Base-by-base conservation (phyloP, 768 basidiomycete species). In the Candolleomyces aberdarensis region DNA sequence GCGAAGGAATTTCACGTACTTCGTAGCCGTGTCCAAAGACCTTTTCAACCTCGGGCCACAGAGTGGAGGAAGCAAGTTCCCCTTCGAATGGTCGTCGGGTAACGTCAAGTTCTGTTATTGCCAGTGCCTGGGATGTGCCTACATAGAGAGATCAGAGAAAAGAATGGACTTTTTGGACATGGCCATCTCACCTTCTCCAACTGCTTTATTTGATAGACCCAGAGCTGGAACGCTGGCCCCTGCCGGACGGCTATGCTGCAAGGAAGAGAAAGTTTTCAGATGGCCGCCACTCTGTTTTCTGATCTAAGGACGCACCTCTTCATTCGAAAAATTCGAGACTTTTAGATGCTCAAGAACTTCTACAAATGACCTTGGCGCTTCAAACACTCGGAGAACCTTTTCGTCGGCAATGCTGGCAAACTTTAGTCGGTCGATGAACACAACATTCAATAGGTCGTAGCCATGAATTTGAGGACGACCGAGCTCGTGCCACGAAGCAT, bases 1-100 rank as follows among this genome's bases (percentile, higher is more conserved):
- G 47, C 20, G 43, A 17, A 22, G n/a, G 51, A 15, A 20, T 15
- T 11, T 19, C n/a, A 51, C 75, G 56, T 62, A 90, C 94, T 83
- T 99, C 97, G 67, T 98, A 98, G 46, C 96, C 95, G 72, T 98
- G 97, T 5, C 96, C 97, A 71, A 97, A 99, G 0, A 99, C 80
- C 71, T 99, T 99, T 67, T 98, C 97, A 1, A 86, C 78, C 75
- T 99, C 97, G 0, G 96, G 97, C 97, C 97, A 99, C 0, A 98
- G 79, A 0, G 96, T 98, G 15, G 84, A 83, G 0, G 86, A 83
- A 0, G 93, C 88, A 0, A 98, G 80, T 71, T 98, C 95, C 11
- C 92, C 93, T 70, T 98, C 97, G 59, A 94, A 92, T 0, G 97
- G 89, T n/a, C 82, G 76, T 55, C 80, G 64, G 13, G 70, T 63